phyloP scores from a whole-genome alignment of 1,284 basidiomycete species.

The Ganoderma sinense region DNA sequence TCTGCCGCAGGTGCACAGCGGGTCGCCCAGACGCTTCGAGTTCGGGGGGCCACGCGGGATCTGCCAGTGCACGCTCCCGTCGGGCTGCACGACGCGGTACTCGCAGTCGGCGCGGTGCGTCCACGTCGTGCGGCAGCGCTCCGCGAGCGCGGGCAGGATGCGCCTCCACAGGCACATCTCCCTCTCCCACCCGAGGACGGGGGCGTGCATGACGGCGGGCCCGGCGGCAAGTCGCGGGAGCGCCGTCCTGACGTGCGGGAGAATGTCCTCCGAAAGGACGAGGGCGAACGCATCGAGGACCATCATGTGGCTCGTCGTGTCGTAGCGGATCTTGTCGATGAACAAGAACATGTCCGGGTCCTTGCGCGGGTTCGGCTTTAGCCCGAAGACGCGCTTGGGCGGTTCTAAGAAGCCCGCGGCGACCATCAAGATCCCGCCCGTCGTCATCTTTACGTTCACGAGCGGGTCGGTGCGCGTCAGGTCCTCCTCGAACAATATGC shows the following conservation, averaged over 20 bases:
- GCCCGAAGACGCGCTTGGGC: conserved; percentile 36
- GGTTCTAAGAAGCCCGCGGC: conserved; percentile 25
- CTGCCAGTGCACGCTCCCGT: too few species aligned
- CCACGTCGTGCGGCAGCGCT: conserved; percentile 61
- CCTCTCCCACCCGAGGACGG: neutral
- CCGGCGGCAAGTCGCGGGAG: conserved; percentile 19
- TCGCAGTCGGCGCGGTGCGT: conserved; percentile 52
- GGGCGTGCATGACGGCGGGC: too few species aligned
- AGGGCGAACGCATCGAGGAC: conserved; percentile 54
- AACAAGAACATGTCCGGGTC: conserved; percentile 47
- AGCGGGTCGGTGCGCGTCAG: conserved; percentile 35
- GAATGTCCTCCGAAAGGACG: conserved; percentile 40
- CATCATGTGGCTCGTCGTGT: conserved; percentile 52
- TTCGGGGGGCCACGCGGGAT: conserved; percentile 23
- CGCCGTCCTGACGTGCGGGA: conserved; percentile 18
- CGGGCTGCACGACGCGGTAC: conserved; percentile 38
- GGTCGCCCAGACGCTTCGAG: conserved; percentile 36
- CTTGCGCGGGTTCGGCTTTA: conserved; percentile 38
- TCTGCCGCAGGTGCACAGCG: conserved; percentile 57
- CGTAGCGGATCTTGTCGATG: conserved; percentile 50
- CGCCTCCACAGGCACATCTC: conserved; percentile 53
- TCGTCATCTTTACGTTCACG: conserved; percentile 41
- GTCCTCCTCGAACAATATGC: conserved; percentile 17
- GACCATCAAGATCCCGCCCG: conserved; percentile 41
- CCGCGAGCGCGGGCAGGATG: conserved; percentile 53